Evolutionary conservation across 2,329 filamentous ascomycete species (phyloP), one percentile per base, ranked within the genome.

Genomic region (Fusarium transvaalense): DNA sequence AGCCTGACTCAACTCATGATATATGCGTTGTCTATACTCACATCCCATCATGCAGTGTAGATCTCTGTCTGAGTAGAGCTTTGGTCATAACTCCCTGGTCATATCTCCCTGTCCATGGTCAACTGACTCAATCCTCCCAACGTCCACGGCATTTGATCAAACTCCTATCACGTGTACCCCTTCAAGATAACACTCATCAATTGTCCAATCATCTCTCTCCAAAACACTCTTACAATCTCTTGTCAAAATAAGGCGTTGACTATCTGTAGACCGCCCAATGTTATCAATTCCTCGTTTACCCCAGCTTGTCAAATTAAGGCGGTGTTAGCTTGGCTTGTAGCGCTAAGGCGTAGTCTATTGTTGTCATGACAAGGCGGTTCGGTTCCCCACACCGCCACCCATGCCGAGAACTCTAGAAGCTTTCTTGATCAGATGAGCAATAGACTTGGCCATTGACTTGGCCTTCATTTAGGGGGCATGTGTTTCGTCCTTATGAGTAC

Each of bases 221-320:
- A 39, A 38, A 38, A 27, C 1, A 21, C 6, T 2, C 34, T 51
- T 8, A 38, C 38, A 29, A 31, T 38, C 32, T 31, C 38, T 29
- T 62, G 60, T 62, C 25, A 1, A 63, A 17, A 46, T 31, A 62
- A 47, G 57, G 60, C 60, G 60, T n/a, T 52, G 23, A 27, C 31
- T 46, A 27, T 19, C 9, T 17, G 7, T 35, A 35, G 32, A 35
- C 32, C 32, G 32, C 32, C 32, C 15, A 37, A 37, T 4, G 19
- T 19, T 19, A 17, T 57, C 43, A 35, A 35, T 59, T 41, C 37
- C 41, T 61, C 46, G 39, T 19, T 37, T 61, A 52, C 62, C 57
- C 51, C 58, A 65, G 35, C 61, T 63, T 69, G 66, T 69, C 48
- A 65, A 48, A 66, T 55, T 55, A 69, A 69, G 66, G 66, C 66